Percentiles rank a stretch among this genome's conserved stretches.
phyloP scores from a whole-genome alignment of 2,329 filamentous ascomycete species.

The Furcasterigmium sp. region DNA sequence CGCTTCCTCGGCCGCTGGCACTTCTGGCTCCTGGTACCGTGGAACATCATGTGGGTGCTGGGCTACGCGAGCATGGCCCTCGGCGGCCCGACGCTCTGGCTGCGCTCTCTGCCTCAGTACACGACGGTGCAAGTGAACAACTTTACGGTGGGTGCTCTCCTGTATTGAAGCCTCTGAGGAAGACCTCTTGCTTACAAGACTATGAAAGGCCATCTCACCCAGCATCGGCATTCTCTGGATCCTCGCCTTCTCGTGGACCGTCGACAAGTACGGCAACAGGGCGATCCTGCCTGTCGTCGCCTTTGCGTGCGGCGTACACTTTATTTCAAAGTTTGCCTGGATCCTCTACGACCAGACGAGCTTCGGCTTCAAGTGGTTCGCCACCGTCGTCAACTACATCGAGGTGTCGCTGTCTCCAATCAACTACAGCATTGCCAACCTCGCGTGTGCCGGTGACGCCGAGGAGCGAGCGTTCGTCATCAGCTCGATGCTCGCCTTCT shows the following conservation, averaged over 20 bases:
- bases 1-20: conserved; percentile 8
- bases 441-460: conserved; percentile 28
- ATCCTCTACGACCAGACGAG: conserved; percentile 1
- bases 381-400: conserved; percentile 7
- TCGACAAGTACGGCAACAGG: conserved; percentile 2
- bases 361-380: conserved; percentile 9
- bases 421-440: conserved; percentile 28
- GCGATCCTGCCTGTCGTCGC: conserved; percentile 6
- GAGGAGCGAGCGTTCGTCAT: conserved; percentile 36
- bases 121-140: conserved; percentile 10
- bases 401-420: conserved; percentile 8
- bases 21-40: conserved; percentile 11
- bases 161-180: no score
- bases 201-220: conserved; percentile 6
- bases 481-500: conserved; percentile 32
- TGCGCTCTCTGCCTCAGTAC: conserved; percentile 6
- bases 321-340: conserved; percentile 5
- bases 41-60: conserved; percentile 9
- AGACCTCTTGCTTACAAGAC: no score
- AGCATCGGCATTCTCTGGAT: conserved; percentile 9
- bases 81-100: conserved; percentile 9
- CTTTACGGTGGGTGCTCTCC: conserved; percentile 4
- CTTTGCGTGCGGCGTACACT: conserved; percentile 1
- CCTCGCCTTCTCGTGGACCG: conserved; percentile 4
- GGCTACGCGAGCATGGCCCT: conserved; percentile 7